These are phyloP conservation scores for Pseudogymnoascus sp. DNA, from an alignment of 2,329 filamentous ascomycete genomes.

Conservation along the genomic window DNA sequence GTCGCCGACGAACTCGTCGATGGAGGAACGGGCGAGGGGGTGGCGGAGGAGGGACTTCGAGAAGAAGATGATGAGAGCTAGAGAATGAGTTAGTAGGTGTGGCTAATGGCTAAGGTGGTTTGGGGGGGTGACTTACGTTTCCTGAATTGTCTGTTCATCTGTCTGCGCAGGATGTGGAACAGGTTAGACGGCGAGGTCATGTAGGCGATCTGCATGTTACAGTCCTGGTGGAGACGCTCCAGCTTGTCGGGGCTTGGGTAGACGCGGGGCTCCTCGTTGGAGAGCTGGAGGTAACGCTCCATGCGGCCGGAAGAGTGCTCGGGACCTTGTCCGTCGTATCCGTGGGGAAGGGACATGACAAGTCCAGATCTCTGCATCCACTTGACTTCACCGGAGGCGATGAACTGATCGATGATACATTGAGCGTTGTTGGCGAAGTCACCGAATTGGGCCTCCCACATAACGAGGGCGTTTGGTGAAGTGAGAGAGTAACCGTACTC, in stretches of 20 bases:
- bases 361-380: slow-evolving; percentile 98
- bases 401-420: slow-evolving; percentile 98
- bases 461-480: slow-evolving; percentile 92
- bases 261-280: slow-evolving; percentile 92
- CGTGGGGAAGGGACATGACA: slow-evolving; percentile 92
- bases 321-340: slow-evolving; percentile 95
- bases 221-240: slow-evolving; percentile 96
- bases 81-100: slow-evolving; percentile 20
- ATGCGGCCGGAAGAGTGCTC: slow-evolving; percentile 97
- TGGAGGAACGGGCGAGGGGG: slow-evolving; percentile 78
- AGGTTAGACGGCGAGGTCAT: slow-evolving; percentile 94
- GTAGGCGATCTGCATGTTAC: slow-evolving; percentile 98
- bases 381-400: slow-evolving; percentile 94
- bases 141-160: slow-evolving; percentile 98
- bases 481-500: slow-evolving; percentile 98
- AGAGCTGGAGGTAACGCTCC: slow-evolving; percentile 94
- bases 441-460: slow-evolving; percentile 99
- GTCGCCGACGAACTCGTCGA: slow-evolving; percentile 86
- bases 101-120: not conserved
- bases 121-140: slow-evolving; percentile 65
- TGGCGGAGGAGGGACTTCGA: slow-evolving; percentile 94
- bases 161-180: slow-evolving; percentile 92
- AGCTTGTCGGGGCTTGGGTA: slow-evolving; percentile 87
- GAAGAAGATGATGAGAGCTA: slow-evolving; percentile 95
- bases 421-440: slow-evolving; percentile 99